Base-by-base conservation (phyloP, 305 asterid species). In the Salvia sclarea region DNA sequence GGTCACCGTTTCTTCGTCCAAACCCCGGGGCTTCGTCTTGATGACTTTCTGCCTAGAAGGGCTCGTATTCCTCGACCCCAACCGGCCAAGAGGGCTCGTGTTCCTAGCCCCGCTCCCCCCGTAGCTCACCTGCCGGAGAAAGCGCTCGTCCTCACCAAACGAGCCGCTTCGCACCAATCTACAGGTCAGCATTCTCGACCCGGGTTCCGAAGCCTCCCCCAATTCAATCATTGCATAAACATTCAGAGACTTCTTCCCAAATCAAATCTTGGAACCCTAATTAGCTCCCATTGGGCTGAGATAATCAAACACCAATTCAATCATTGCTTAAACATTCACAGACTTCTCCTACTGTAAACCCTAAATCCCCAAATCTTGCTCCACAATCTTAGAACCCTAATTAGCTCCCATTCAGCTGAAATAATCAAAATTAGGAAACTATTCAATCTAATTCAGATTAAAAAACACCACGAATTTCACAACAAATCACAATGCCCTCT, bases 61-160 rank as follows among this genome's bases (percentile, higher is more conserved):
- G 50, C 99, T 94, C 0, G 96, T 91, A 53, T 91, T 94, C 72
- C 98, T 88, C 6, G 92, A 91, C 28, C 96, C 94, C 61, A 86
- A 67, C 21, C 90, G 88, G 22, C 95, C 80, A 18, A 85, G 71
- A 2, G 98, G 97, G 65, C 98, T 89, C 3, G 96, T 85, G 48
- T 88, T 92, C 82, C 98, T 86, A 22, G 96, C 81, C 11, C 89
- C 84, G 70, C 83, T 61, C 16, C 85, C 83, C 61, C 90, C 95
- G 74, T 84, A 84, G 73, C 75, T 80, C 16, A 84, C 76, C 74
- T 84, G 91, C 75, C 91, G 67, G n/a, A 78, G 86, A 69, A 76
- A 70, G 43, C 20, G 59, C 31, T 84, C 98, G 52, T 86, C 97
- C 54, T 89, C 96, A 1, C 67, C 75, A 24, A 67, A 74, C 33